Evolutionary conservation across 2,329 filamentous ascomycete species (phyloP), one percentile per base, ranked within the genome.

Genomic region (Exophiala viscosa): DNA sequence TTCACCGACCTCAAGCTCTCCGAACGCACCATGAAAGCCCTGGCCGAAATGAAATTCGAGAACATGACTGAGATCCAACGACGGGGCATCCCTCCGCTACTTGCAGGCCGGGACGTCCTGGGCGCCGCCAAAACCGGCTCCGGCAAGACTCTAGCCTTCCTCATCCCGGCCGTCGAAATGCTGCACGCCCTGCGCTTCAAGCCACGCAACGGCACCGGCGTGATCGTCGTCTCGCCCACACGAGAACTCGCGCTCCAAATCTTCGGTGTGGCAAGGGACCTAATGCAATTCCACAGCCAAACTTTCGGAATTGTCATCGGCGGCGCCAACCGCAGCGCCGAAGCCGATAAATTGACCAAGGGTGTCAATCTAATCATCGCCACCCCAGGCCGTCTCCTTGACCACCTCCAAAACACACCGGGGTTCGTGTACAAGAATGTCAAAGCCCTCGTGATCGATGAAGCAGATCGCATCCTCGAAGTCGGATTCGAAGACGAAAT

Each of bases 401-500:
- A 99, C 74, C 92, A 99, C 67, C 77, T 99, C 38, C 88, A 93
- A 70, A 96, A 92, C 69, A 97, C 93, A 0, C 86, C 87, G 52
- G 85, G 86, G 15, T 97, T 97, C 60, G 75, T 86, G 1, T 96
- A 89, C 80, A 95, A 95, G 78, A 96, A 96, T 71, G 74, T 96
- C 63, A 90, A 91, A 70, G 88, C 90, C 1, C 78, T 99, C 33
- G 83, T 99, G 61, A 96, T 97, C 62, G 93, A 99, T 65, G 93
- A 99, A 74, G 93, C 93, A 14, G 93, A 99, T 69, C 86, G 93
- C 43, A 96, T 99, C 58, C 76, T 99, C 40, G 93, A 99, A 74
- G 89, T 96, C 58, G 14, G 93, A 64, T 99, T 99, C 78, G 93
- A 99, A 71, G 93, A 97, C 66, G 93, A 99, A 74, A 96, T 99